Evolutionary conservation across 73 alveolate species (phyloP), one percentile per base, ranked within the genome.

Genomic region (Paramecium caudatum): DNA sequence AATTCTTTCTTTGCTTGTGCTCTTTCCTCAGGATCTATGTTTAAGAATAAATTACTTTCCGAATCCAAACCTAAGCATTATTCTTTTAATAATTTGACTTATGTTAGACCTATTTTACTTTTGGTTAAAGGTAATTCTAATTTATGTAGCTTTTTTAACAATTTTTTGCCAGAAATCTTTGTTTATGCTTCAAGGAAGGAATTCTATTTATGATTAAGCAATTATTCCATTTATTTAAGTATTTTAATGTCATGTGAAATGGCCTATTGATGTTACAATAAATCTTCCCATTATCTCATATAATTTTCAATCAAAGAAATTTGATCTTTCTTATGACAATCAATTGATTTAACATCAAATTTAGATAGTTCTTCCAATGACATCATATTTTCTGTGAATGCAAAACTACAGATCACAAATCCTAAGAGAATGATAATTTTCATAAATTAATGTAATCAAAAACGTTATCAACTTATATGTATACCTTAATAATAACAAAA

Each of bases 341-440:
- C 88, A 12, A 74, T 27, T 34, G 33, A 21, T 10, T 37, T 41
- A 9, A 74, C 15, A 23, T 74, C 88, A 74, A 74, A 19, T 43
- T 74, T 74, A 17, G 69, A 37, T 15, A 74, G 39, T 43, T 74
- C 62, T 39, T 74, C 88, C 32, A 37, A 21, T 10, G 88, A 74
- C 69, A 74, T 74, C 88, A 74, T 74, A 17, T 74, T 15, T 23
- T 41, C 62, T 74, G 88, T 45, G 32, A 74, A 45, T 0, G 88
- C 88, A n/a, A 17, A 32, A 15, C 48, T 49, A 68, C 43, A 27
- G 10, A 55, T 3, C 80, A 23, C 3, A 55, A 33, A 13, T 25
- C 9, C 12, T 17, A 9, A 9, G 61, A 25, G 30, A 68, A 27
- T 37, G 34, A n/a, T 32, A 34, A 34, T 32, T 37, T n/a, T 21